A percentile compares a stretch with the other conserved stretches of the same genome.
Evolutionary conservation across 108 stramenopile genomes (phyloP).

Genomic region (Pseudonitzschia multistriata): DNA sequence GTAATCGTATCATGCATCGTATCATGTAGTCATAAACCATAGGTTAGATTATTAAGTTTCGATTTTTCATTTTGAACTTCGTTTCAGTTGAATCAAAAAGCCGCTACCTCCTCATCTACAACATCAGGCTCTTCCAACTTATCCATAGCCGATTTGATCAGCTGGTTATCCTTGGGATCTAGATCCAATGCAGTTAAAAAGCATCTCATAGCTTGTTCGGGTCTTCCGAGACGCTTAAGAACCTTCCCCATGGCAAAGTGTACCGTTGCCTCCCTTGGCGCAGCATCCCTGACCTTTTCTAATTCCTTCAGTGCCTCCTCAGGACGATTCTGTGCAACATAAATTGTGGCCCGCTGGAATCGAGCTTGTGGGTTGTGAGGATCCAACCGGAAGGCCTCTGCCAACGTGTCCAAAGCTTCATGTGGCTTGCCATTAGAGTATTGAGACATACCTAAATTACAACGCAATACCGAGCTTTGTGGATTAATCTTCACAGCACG

Average conservation of each 20-base stretch:
- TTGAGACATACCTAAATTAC: constrained; percentile 94
- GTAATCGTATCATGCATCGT: no score
- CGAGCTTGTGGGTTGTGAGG: constrained; percentile 93
- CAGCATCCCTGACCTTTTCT: constrained; percentile 86
- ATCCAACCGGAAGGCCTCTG: constrained; percentile 79
- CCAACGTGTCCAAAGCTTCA: constrained; percentile 89
- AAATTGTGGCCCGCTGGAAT: constrained; percentile 93
- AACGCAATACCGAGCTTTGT: constrained; percentile 85
- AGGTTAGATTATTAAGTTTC: not conserved
- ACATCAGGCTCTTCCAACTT: constrained; percentile 83
- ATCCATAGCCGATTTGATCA: constrained; percentile 91
- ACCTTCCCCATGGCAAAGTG: constrained; percentile 97
- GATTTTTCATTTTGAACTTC: not conserved
- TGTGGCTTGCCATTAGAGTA: constrained; percentile 86
- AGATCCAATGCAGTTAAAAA: constrained; percentile 95
- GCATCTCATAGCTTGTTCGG: constrained; percentile 89
- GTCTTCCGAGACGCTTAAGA: constrained; percentile 83
- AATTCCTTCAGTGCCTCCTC: constrained; percentile 87
- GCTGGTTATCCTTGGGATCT: constrained; percentile 93
- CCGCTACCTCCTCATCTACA: constrained; percentile 77
- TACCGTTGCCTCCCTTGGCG: constrained; percentile 90
- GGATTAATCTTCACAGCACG: constrained; percentile 87
- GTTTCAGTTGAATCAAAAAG: constrained; percentile 47
- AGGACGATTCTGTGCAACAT: constrained; percentile 83
- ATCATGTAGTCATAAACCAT: no score